These are phyloP conservation scores for Colletotrichum tabaci DNA, from an alignment of 2,329 filamentous ascomycete genomes.

Conservation along the genomic window DNA sequence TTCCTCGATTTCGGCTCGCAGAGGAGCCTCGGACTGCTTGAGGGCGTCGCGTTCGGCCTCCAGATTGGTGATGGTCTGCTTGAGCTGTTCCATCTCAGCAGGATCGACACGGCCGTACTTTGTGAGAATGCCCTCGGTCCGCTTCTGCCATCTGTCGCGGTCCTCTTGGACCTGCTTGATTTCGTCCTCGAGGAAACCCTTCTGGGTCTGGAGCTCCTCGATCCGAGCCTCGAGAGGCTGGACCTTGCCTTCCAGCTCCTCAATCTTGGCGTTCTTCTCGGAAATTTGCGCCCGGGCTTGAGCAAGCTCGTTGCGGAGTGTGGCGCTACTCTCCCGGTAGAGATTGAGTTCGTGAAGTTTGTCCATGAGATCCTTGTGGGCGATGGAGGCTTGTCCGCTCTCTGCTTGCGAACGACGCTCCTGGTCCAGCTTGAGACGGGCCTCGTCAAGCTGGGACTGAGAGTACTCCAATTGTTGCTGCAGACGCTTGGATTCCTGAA, in stretches of 20 bases:
- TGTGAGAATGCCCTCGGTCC: constrained; percentile 93
- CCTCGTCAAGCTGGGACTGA: constrained; percentile 90
- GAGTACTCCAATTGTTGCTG: constrained; percentile 92
- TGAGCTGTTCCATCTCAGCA: constrained; percentile 90
- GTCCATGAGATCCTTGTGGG: constrained; percentile 91
- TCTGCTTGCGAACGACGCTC: constrained; percentile 85
- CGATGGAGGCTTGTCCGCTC: constrained; percentile 79
- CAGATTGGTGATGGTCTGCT: constrained; percentile 79
- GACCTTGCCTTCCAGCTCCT: constrained; percentile 81
- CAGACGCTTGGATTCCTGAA: constrained; percentile 88
- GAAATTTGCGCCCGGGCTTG: constrained; percentile 83
- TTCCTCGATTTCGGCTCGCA: constrained; percentile 69
- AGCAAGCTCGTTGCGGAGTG: constrained; percentile 87
- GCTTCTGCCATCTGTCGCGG: constrained; percentile 94
- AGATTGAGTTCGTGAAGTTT: constrained; percentile 96
- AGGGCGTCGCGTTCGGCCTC: constrained; percentile 75
- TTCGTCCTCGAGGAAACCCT: constrained; percentile 87
- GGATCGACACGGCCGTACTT: constrained; percentile 97
- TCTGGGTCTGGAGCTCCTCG: constrained; percentile 84
- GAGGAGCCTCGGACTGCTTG: constrained; percentile 63
- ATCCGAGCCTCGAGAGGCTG: constrained; percentile 87
- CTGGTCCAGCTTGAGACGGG: constrained; percentile 89
- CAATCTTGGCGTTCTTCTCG: constrained; percentile 81
- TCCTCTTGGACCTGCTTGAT: constrained; percentile 91
- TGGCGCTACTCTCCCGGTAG: constrained; percentile 94